Conservation (phyloP, 306 rosid species). For the Dicorynia guianensis region DNA sequence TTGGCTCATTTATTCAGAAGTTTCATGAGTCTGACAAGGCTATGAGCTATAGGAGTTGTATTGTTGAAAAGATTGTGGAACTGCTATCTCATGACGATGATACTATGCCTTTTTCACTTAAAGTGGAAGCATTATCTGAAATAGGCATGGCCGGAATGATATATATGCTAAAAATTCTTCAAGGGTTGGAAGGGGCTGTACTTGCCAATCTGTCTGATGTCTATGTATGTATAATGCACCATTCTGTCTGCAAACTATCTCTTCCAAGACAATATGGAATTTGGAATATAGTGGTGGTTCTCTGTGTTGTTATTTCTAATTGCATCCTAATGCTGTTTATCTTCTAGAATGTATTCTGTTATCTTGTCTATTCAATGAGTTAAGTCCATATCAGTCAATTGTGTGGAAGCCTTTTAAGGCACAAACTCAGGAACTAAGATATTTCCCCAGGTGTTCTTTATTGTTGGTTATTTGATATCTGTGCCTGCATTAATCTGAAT, state of each 20-base stretch:
- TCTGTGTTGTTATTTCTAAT: constrained; percentile 29
- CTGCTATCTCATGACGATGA: constrained; percentile 60
- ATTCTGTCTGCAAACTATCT: constrained; percentile 33
- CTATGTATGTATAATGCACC: constrained; percentile 53
- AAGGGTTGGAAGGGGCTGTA: constrained; percentile 71
- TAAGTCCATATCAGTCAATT: neutral
- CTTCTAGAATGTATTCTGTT: constrained; percentile 4
- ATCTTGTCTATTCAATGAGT: neutral
- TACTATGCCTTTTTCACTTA: constrained; percentile 64
- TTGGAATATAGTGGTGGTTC: neutral
- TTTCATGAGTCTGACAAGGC: constrained; percentile 67
- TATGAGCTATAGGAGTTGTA: constrained; percentile 59
- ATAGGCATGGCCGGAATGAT: constrained; percentile 74
- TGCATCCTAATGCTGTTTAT: neutral
- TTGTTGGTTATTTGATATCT: constrained; percentile 29
- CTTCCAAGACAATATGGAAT: constrained; percentile 36
- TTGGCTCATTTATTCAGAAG: constrained; percentile 69
- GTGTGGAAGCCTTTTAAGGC: neutral
- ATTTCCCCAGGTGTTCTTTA: neutral
- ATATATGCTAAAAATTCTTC: constrained; percentile 75
- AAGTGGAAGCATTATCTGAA: constrained; percentile 71
- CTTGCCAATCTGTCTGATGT: constrained; percentile 59
- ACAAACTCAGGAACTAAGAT: neutral
- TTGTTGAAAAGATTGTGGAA: constrained; percentile 66
- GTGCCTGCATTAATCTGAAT: constrained; percentile 1